A percentile compares a stretch with the other conserved stretches of the same genome.
Evolutionary conservation across 805 yeast species (phyloP).

Genomic region (Candida germanica): DNA sequence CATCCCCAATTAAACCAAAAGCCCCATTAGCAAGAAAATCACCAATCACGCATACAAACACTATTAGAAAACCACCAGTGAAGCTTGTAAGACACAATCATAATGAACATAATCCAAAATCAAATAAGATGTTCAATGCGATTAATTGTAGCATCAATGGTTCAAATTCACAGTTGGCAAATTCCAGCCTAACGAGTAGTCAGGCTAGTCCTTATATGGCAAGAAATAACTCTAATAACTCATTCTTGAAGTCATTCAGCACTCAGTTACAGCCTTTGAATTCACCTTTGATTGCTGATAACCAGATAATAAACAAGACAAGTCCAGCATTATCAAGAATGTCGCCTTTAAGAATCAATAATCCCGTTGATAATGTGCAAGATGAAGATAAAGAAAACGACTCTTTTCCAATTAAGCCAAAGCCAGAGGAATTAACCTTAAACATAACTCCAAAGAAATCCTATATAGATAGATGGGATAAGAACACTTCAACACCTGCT

Average conservation of each 20-base stretch:
- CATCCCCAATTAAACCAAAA: neutral
- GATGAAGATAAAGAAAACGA: constrained; percentile 13
- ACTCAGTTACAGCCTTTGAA: constrained; percentile 11
- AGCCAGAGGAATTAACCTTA: constrained; percentile 6
- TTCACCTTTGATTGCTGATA: constrained; percentile 9
- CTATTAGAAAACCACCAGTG: constrained; percentile 3
- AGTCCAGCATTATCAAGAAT: constrained; percentile 1
- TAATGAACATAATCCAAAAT: neutral
- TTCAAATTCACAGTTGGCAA: constrained; percentile 1
- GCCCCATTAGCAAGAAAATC: constrained; percentile 1
- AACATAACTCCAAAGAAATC: constrained; percentile 13
- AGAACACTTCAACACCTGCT: constrained; percentile 13
- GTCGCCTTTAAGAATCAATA: constrained; percentile 11
- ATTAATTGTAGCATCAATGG: constrained; percentile 3
- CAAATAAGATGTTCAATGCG: constrained; percentile 4
- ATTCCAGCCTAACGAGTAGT: constrained; percentile 5
- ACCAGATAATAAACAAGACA: neutral
- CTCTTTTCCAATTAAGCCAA: neutral
- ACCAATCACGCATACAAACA: constrained; percentile 5
- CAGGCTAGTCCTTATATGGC: constrained; percentile 5
- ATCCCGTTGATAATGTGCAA: neutral
- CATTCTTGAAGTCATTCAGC: constrained; percentile 1
- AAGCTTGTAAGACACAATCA: constrained; percentile 2
- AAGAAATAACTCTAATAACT: neutral
- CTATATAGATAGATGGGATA: constrained; percentile 5